Evolutionary conservation across 257 asterid species (phyloP).

Genomic region (Solanum dulcamara): DNA sequence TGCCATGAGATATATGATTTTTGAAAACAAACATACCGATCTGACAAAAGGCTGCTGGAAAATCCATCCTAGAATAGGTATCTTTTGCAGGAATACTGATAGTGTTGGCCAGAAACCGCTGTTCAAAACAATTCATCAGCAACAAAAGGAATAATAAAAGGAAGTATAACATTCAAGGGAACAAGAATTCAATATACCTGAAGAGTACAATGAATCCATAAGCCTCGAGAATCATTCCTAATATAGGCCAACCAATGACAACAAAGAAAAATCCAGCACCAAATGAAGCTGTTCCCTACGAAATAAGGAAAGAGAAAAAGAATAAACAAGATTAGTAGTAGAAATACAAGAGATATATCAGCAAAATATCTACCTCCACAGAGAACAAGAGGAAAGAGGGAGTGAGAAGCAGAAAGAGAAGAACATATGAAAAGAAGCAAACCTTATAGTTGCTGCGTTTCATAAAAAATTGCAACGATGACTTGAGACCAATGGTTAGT

Average conservation of each 20-base stretch:
- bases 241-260: slow-evolving; percentile 84
- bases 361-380: background rate
- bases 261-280: slow-evolving; percentile 82
- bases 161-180: background rate
- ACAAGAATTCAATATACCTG: slow-evolving; percentile 32
- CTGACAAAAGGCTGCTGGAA: slow-evolving; percentile 86
- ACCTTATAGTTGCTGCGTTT: slow-evolving; percentile 88
- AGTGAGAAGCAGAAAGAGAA: background rate
- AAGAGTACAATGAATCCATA: slow-evolving; percentile 92
- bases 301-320: slow-evolving; percentile 8
- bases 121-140: slow-evolving; percentile 19
- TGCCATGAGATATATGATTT: background rate
- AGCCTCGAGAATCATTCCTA: slow-evolving; percentile 92
- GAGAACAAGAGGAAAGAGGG: background rate
- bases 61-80: slow-evolving; percentile 86
- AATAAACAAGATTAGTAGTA: background rate
- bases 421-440: background rate
- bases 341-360: background rate
- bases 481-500: slow-evolving; percentile 78
- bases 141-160: slow-evolving; percentile 3
- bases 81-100: slow-evolving; percentile 84
- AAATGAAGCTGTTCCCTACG: slow-evolving; percentile 68
- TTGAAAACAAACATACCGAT: slow-evolving; percentile 49
- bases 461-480: slow-evolving; percentile 85
- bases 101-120: slow-evolving; percentile 99